These are phyloP conservation scores for Capsicum rhomboideum DNA, from an alignment of 257 asterid genomes.

Conservation along the genomic window DNA sequence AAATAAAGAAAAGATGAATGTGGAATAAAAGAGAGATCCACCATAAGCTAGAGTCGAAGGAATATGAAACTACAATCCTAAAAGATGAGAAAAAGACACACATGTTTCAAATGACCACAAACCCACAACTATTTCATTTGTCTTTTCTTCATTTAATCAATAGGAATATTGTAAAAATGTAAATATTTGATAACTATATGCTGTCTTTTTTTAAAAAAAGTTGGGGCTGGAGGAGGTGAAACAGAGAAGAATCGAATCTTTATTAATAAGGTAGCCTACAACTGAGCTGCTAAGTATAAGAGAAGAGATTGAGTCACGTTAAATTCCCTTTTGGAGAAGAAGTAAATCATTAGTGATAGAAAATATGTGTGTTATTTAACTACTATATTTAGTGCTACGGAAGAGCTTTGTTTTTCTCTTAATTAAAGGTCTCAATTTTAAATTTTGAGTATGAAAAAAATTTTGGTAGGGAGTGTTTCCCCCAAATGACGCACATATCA, in stretches of 20 bases:
- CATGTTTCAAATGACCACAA: background rate
- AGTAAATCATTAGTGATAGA: background rate
- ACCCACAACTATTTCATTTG: background rate
- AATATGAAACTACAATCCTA: background rate
- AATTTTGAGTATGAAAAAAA: too few relatives aligned
- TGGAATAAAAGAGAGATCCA: too few relatives aligned
- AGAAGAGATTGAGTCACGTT: background rate
- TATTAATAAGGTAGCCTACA: too few relatives aligned
- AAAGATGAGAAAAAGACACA: background rate
- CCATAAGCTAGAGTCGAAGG: background rate
- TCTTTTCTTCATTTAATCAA: background rate
- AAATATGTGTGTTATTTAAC: background rate
- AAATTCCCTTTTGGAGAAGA: background rate
- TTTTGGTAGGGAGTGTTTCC: too few relatives aligned
- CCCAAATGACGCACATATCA: too few relatives aligned
- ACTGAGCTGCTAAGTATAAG: background rate
- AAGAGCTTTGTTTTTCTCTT: too few relatives aligned
- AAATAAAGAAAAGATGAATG: background rate
- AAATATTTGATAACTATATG: background rate
- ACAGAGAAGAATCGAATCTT: too few relatives aligned
- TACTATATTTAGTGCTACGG: too few relatives aligned
- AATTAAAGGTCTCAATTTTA: too few relatives aligned
- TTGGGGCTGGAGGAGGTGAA: too few relatives aligned
- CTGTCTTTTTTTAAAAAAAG: background rate
- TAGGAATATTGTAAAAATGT: background rate